These are phyloP conservation scores for Arachis hypogaea DNA, from an alignment of 306 rosid genomes.

Conservation along the genomic window DNA sequence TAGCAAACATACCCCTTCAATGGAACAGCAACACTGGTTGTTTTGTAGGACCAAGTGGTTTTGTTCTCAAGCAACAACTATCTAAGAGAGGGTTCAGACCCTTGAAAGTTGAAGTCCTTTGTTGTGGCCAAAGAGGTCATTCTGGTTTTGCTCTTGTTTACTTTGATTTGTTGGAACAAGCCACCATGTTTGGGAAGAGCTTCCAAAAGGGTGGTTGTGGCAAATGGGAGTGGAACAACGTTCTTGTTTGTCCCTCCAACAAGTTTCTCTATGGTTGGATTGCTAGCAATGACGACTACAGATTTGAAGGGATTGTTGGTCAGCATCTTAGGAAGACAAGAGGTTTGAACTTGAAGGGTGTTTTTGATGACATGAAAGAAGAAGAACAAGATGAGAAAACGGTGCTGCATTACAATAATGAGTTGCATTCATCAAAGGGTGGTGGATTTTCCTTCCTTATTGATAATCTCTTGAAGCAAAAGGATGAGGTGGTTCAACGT, in stretches of 20 bases:
- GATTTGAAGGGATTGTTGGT: not conserved
- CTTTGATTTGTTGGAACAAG: not conserved
- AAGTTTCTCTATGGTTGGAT: not conserved
- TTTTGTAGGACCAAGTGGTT: constrained; percentile 4
- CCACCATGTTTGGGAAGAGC: not conserved
- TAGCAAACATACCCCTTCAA: constrained; percentile 19
- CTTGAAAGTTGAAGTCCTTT: not conserved
- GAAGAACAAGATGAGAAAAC: not conserved
- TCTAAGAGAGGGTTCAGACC: not conserved
- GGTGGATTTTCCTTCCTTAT: not conserved
- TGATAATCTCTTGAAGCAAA: not conserved
- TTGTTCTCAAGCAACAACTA: not conserved
- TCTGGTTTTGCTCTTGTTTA: constrained; percentile 20
- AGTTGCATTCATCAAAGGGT: not conserved
- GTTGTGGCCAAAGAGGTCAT: constrained; percentile 5
- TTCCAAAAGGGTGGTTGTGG: not conserved
- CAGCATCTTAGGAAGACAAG: not conserved
- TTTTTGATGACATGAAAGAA: not conserved
- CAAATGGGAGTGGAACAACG: not conserved
- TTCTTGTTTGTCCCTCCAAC: not conserved
- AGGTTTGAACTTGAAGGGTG: not conserved
- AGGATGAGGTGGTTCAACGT: not conserved
- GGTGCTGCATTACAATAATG: not conserved
- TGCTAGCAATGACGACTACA: not conserved
- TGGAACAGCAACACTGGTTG: not conserved